These are phyloP conservation scores for Neopestalotiopsis sp. DNA, from an alignment of 2,329 filamentous ascomycete genomes.

Conservation along the genomic window DNA sequence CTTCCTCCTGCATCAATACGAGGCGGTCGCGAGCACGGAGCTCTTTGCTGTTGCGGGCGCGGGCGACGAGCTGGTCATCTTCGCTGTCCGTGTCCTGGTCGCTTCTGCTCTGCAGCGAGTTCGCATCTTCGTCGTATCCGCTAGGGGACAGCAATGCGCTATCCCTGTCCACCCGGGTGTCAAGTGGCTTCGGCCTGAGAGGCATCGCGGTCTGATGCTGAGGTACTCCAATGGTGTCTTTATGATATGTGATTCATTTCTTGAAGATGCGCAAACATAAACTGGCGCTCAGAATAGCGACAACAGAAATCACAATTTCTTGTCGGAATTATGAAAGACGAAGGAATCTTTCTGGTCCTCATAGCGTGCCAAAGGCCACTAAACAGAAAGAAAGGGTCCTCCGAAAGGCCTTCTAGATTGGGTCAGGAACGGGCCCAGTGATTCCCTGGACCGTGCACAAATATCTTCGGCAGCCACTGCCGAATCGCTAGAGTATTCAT, in stretches of 20 bases:
- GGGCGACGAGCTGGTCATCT: conserved; percentile 71
- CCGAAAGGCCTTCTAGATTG: background rate
- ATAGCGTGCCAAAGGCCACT: background rate
- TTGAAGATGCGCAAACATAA: background rate
- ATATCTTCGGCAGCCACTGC: background rate
- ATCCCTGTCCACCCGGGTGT: conserved; percentile 13
- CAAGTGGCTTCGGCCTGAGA: conserved; percentile 12
- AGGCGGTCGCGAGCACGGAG: conserved; percentile 72
- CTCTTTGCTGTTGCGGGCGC: conserved; percentile 72
- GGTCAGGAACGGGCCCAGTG: background rate
- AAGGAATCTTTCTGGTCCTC: background rate
- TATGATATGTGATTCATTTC: background rate
- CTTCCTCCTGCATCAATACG: conserved; percentile 78
- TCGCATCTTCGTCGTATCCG: conserved; percentile 72
- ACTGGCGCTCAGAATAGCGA: background rate
- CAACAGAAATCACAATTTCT: background rate
- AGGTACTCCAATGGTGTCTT: background rate
- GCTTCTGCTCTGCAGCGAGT: conserved; percentile 69
- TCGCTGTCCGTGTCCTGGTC: conserved; percentile 80
- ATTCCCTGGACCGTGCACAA: background rate
- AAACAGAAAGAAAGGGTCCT: background rate
- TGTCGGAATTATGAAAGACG: background rate
- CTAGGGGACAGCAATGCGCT: conserved; percentile 63
- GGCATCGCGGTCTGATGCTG: conserved; percentile 3
- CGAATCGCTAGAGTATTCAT: background rate